A percentile compares a stretch with the other conserved stretches of the same genome.
Conservation (phyloP, 192 early-diverging fungal genomes). For the Entophlyctis luteolus region DNA sequence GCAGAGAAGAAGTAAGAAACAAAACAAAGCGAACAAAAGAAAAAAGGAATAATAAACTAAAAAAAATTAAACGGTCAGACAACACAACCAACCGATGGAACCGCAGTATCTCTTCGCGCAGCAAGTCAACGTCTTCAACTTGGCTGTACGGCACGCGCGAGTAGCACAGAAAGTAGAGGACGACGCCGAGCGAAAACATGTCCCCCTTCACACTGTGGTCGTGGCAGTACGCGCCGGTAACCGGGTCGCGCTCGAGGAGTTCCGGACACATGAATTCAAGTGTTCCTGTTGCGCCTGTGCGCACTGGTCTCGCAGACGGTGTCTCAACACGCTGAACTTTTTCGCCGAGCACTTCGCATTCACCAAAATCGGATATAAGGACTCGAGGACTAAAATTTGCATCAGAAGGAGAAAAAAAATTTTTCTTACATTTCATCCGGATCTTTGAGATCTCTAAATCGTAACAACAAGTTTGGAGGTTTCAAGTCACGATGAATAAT, state of each 20-base stretch:
- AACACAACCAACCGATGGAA: conserved; percentile 45
- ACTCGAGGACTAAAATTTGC: conserved; percentile 62
- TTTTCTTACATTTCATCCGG: conserved; percentile 33
- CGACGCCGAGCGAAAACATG: conserved; percentile 93
- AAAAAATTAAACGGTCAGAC: background rate
- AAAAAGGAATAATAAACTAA: background rate
- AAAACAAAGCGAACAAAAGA: background rate
- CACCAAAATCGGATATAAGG: conserved; percentile 94
- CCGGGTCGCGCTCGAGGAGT: conserved; percentile 47
- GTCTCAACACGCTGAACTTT: conserved; percentile 30
- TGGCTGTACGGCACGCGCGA: conserved; percentile 75
- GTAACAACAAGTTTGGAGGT: conserved; percentile 85
- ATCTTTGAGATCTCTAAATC: conserved; percentile 54
- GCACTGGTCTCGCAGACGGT: conserved; percentile 25
- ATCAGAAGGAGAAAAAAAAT: background rate
- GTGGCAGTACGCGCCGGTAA: conserved; percentile 62
- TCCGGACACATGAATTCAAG: conserved; percentile 92
- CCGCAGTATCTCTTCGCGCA: conserved; percentile 73
- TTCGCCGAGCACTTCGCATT: conserved; percentile 84
- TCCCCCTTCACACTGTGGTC: conserved; percentile 84
- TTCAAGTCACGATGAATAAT: conserved; percentile 95
- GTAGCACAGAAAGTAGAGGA: conserved; percentile 90
- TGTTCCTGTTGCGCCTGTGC: conserved; percentile 92
- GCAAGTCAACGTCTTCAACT: conserved; percentile 83
- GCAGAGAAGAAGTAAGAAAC: background rate